Percentiles rank a stretch among this genome's conserved stretches.
phyloP scores from a whole-genome alignment of 352 stramenopile genomes.

The Globisporangium cystogenes region DNA sequence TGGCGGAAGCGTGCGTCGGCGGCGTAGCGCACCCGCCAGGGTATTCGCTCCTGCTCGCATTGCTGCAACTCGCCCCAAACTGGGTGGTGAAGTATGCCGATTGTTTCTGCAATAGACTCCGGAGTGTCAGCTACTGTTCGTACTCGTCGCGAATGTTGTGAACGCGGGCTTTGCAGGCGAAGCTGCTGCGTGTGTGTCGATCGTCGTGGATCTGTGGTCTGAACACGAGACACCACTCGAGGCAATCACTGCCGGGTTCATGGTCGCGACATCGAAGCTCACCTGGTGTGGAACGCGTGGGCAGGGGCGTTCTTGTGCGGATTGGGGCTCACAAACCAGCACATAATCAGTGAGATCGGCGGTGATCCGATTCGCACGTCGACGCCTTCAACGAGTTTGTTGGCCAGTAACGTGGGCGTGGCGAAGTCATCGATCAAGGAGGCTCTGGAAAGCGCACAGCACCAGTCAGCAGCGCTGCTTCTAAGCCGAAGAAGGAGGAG shows the following conservation, averaged over 20 bases:
- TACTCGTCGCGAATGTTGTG: constrained; percentile 25
- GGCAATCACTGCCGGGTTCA: constrained; percentile 26
- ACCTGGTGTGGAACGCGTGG: constrained; percentile 55
- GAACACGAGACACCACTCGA: constrained; percentile 13
- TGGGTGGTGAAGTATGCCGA: constrained; percentile 1
- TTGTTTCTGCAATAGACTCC: too few relatives aligned
- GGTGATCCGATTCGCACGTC: constrained; percentile 14
- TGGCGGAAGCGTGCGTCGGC: constrained; percentile 88
- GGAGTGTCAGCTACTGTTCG: constrained; percentile 21
- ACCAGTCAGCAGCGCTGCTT: neutral
- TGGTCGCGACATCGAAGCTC: constrained; percentile 80
- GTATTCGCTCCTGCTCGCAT: constrained; percentile 87
- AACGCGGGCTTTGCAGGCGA: constrained; percentile 25
- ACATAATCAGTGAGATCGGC: constrained; percentile 61
- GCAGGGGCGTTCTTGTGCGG: constrained; percentile 84
- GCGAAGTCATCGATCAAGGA: neutral
- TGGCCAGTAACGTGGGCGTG: neutral
- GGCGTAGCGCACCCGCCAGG: constrained; percentile 90
- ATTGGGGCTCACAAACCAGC: constrained; percentile 91
- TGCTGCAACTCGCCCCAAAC: constrained; percentile 31
- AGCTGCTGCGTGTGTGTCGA: constrained; percentile 30
- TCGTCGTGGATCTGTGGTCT: constrained; percentile 26
- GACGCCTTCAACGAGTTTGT: constrained; percentile 9
- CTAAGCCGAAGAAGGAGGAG: constrained; percentile 1
- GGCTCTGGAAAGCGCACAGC: neutral